phyloP scores from a whole-genome alignment of 2,329 filamentous ascomycete genomes.

The Colletotrichum higginsianum region DNA sequence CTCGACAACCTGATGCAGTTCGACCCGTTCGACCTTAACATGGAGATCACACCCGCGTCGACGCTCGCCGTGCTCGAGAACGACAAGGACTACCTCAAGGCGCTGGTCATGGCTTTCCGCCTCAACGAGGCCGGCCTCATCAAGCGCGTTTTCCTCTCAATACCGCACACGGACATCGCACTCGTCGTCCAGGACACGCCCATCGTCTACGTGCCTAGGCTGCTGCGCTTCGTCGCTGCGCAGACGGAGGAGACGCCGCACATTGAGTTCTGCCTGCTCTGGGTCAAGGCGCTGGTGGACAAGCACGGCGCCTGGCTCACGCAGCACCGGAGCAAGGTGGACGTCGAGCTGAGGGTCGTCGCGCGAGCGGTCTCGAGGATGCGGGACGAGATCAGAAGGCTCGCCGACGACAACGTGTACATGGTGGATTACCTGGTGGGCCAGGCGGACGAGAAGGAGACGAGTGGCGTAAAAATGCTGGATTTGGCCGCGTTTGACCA shows the following conservation, averaged over 20 bases:
- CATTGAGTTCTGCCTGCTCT: conserved; percentile 93
- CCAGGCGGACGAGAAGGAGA: conserved; percentile 55
- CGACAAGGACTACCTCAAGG: conserved; percentile 88
- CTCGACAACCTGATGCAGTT: conserved; percentile 88
- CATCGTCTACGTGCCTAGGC: conserved; percentile 85
- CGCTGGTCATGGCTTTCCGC: conserved; percentile 96
- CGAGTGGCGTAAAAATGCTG: conserved; percentile 45
- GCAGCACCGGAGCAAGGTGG: conserved; percentile 83
- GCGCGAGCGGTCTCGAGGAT: conserved; percentile 86
- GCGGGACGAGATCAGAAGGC: conserved; percentile 83
- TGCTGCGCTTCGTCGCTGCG: conserved; percentile 89
- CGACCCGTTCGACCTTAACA: conserved; percentile 95
- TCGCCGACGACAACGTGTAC: conserved; percentile 92
- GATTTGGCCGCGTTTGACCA: conserved; percentile 42
- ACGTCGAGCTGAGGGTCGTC: conserved; percentile 87
- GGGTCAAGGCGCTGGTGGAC: conserved; percentile 88
- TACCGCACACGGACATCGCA: conserved; percentile 81
- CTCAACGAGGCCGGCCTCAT: conserved; percentile 89
- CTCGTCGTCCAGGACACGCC: conserved; percentile 87
- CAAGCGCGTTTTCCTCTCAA: conserved; percentile 86
- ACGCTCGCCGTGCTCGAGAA: conserved; percentile 78
- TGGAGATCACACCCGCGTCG: conserved; percentile 90
- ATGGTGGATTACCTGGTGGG: conserved; percentile 85
- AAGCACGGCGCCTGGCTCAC: conserved; percentile 89
- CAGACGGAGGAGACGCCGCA: conserved; percentile 93